Percentiles rank a stretch among this genome's conserved stretches.
phyloP scores from a whole-genome alignment of 768 basidiomycete genomes.

The Rubroboletus satanas region DNA sequence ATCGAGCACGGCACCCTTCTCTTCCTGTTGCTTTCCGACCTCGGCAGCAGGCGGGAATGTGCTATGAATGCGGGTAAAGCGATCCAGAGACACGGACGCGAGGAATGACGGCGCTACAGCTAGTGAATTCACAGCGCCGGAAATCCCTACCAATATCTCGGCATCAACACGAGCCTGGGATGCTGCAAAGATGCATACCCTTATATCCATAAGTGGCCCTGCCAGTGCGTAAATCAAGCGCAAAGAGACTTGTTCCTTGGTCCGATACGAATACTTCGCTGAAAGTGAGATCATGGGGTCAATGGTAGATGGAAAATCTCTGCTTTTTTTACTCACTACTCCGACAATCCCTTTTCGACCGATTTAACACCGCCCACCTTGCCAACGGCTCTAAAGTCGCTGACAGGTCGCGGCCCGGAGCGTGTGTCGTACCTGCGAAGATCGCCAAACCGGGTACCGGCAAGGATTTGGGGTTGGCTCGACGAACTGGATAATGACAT shows the following conservation, averaged over 20 bases:
- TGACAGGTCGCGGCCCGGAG: constrained; percentile 60
- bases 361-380: constrained; percentile 59
- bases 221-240: constrained; percentile 69
- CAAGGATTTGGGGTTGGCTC: constrained; percentile 48
- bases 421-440: constrained; percentile 77
- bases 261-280: constrained; percentile 75
- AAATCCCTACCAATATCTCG: constrained; percentile 45
- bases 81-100: constrained; percentile 63
- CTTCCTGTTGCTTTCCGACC: constrained; percentile 48
- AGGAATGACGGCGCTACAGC: constrained; percentile 52
- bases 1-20: constrained; percentile 57
- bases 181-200: constrained; percentile 36
- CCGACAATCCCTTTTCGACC: constrained; percentile 54
- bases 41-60: constrained; percentile 48
- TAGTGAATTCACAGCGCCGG: constrained; percentile 66
- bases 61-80: constrained; percentile 68
- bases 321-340: constrained; percentile 50
- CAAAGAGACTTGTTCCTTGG: constrained; percentile 55
- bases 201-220: constrained; percentile 61
- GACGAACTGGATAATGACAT: constrained; percentile 39
- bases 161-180: not conserved
- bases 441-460: constrained; percentile 74
- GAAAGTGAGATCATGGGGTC: not conserved
- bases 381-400: constrained; percentile 57
- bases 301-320: not conserved